phyloP scores from a whole-genome alignment of 805 yeast species.

The Tanozyma kutaoensis region DNA sequence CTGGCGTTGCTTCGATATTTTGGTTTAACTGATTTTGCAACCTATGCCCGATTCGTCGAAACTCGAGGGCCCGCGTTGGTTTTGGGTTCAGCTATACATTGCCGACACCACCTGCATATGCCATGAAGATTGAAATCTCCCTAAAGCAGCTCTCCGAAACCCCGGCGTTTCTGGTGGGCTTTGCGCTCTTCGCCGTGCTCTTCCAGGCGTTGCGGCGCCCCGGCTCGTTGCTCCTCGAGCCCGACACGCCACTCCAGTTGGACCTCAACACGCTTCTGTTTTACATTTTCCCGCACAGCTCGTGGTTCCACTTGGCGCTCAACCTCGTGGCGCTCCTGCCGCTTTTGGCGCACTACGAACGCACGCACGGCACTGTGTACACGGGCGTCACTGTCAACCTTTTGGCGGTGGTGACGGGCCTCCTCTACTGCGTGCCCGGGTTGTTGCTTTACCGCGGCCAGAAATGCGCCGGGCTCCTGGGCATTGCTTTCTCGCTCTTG shows the following conservation, averaged over 20 bases:
- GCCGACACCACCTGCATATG: too few species aligned
- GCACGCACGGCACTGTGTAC: slow-evolving; percentile 67
- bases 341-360: slow-evolving; percentile 55
- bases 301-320: slow-evolving; percentile 44
- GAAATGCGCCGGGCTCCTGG: slow-evolving; percentile 57
- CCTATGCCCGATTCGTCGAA: too few species aligned
- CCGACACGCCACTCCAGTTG: slow-evolving; percentile 36
- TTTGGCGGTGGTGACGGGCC: slow-evolving; percentile 55
- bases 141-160: slow-evolving; percentile 5
- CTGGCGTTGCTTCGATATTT: too few species aligned
- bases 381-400: slow-evolving; percentile 72
- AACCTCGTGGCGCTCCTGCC: slow-evolving; percentile 46
- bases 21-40: too few species aligned
- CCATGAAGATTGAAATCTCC: too few species aligned
- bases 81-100: too few species aligned
- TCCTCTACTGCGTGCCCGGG: slow-evolving; percentile 45
- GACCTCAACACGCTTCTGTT: slow-evolving; percentile 45
- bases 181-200: slow-evolving; percentile 37
- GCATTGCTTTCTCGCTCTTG: slow-evolving; percentile 57
- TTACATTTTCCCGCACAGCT: slow-evolving; percentile 61
- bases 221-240: slow-evolving; percentile 11
- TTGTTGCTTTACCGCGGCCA: slow-evolving; percentile 35
- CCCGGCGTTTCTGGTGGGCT: slow-evolving; percentile 55
- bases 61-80: too few species aligned
- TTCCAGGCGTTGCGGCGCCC: slow-evolving; percentile 23